Base-by-base conservation (phyloP, 2,329 filamentous ascomycete genomes). In the Aspergillus japonicus region DNA sequence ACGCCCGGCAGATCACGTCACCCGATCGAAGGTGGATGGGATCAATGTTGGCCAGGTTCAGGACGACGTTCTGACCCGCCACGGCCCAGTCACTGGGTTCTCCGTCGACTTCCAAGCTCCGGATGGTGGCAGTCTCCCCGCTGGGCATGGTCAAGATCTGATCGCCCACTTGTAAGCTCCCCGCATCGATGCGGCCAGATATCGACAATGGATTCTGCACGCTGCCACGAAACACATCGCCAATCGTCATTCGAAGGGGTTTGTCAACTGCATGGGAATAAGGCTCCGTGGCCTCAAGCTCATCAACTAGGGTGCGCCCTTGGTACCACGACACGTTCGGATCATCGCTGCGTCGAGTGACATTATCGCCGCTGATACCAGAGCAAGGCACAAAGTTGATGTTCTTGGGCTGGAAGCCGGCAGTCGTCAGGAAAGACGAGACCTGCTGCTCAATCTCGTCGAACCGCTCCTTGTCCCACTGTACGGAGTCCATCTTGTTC, bases 401-500 rank as follows among this genome's bases (percentile, higher is more conserved):
- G 64, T 95, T 91, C 74, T 91, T 93, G 5, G 84, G 73, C 58
- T 89, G 85, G 70, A 98, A 99, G 1, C 91, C 92, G 0, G 93
- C 90, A 0, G 88, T 86, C 0, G 85, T 87, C 61, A 99, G 80
- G 73, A 99, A 97, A 0, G 91, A 88, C 0, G 86, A 86, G 64
- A 96, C 87, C 69, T 96, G 91, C 62, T 92, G 86, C 48, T 86
- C 84, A 58, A 99, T 97, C 68, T 96, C 90, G 24, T 91, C 84
- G 67, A 96, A 99, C 2, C 92, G 85, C 4, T 87, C 87, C 73
- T 91, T 81, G 2, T 88, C 90, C 96, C 96, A 99, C 5, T 82
- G 80, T 6, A 94, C 87, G 16, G 88, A 89, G 73, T 99, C 95
- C 69, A 99, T 88, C 75, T 99, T 99, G 79, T 99, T 99, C 62